These are phyloP conservation scores for Neurospora hispaniola DNA, from an alignment of 495 filamentous ascomycete genomes.

Conservation along the genomic window DNA sequence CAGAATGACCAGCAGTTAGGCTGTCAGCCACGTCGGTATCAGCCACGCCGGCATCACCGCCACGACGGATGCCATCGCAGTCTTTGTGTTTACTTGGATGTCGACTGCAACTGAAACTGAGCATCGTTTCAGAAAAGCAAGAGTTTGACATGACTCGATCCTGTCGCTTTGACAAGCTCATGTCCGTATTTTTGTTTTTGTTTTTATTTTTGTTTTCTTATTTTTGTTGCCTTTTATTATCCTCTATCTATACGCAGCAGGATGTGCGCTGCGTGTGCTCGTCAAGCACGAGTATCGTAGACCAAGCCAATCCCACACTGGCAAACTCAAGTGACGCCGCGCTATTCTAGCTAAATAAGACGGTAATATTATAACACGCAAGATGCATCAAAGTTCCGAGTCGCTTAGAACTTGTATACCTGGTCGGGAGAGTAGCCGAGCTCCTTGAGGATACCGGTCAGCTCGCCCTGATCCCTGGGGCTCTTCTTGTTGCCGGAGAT, in stretches of 20 bases:
- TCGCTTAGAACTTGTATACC: constrained; percentile 84
- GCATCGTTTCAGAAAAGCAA: background rate
- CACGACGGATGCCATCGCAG: background rate
- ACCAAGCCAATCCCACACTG: background rate
- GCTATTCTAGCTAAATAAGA: background rate
- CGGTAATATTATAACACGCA: background rate
- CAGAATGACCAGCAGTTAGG: background rate
- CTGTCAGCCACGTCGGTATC: background rate
- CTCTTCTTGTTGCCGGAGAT: constrained; percentile 82
- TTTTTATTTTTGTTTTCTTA: background rate
- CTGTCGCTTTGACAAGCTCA: background rate
- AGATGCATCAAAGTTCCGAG: background rate
- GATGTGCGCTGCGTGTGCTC: background rate
- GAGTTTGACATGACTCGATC: background rate
- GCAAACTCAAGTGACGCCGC: background rate
- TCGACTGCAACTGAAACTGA: background rate
- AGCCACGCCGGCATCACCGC: background rate
- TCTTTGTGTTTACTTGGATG: background rate
- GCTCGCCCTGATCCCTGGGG: constrained; percentile 85
- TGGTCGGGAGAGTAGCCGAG: constrained; percentile 86
- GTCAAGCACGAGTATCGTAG: background rate
- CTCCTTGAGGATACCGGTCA: constrained; percentile 74
- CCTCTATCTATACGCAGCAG: background rate
- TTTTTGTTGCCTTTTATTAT: background rate
- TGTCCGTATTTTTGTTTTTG: background rate